Conservation (phyloP, 345 rosid genomes). For the Lepidium africanum region DNA sequence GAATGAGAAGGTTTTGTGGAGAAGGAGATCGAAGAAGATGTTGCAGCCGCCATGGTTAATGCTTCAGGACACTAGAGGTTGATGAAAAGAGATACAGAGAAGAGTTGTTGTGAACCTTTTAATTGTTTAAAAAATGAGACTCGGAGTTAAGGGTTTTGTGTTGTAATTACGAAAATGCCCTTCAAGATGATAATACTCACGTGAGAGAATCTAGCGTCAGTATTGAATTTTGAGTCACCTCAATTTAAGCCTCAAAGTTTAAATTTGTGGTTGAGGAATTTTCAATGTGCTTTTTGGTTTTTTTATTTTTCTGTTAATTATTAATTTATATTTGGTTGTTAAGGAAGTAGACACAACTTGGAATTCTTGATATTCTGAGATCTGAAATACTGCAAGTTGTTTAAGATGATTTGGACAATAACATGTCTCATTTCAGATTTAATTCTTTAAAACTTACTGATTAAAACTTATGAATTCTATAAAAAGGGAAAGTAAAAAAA, state of each 20-base stretch:
- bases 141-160: not conserved
- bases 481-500: not conserved
- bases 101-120: conserved; percentile 1
- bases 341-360: not conserved
- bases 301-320: too few relatives aligned
- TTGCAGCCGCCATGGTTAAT: conserved; percentile 15
- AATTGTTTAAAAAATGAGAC: conserved; percentile 6
- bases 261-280: not conserved
- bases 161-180: not conserved
- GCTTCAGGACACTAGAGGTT: not conserved
- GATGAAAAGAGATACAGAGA: not conserved
- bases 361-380: not conserved
- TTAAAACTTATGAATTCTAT: not conserved
- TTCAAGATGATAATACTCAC: not conserved
- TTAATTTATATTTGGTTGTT: not conserved
- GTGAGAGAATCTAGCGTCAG: not conserved
- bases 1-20: conserved; percentile 12
- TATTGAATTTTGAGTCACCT: not conserved
- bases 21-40: conserved; percentile 26
- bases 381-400: not conserved
- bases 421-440: not conserved
- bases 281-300: not conserved
- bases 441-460: not conserved
- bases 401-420: not conserved
- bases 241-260: not conserved